Evolutionary conservation across 1,139 yeast species (phyloP).

Genomic region (Lipomyces yarrowii): DNA sequence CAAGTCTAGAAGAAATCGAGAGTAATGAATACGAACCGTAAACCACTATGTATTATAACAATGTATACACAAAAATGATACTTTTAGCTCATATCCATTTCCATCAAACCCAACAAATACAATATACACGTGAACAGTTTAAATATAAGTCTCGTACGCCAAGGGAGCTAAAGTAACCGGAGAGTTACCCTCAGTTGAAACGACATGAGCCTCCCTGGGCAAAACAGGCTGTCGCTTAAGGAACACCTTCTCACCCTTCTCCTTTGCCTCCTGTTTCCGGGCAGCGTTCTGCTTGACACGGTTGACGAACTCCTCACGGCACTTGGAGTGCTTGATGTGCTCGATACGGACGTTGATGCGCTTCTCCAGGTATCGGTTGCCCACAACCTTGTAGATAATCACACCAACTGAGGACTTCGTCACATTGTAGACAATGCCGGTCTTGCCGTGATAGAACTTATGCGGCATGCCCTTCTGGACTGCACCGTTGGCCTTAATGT

Average conservation of each 20-base stretch:
- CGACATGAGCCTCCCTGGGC: slow-evolving; percentile 91
- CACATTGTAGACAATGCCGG: slow-evolving; percentile 98
- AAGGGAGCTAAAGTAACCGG: slow-evolving; percentile 99
- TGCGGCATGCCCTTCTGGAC: slow-evolving; percentile 99
- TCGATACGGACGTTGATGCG: slow-evolving; percentile 98
- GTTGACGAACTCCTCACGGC: slow-evolving; percentile 98
- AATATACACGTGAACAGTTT: slow-evolving; percentile 37
- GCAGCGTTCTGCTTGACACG: slow-evolving; percentile 98
- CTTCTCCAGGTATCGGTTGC: slow-evolving; percentile 98
- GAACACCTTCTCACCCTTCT: slow-evolving; percentile 82
- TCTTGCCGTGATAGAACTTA: slow-evolving; percentile 99
- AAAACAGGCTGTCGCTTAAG: slow-evolving; percentile 98
- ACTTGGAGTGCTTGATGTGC: slow-evolving; percentile 99
- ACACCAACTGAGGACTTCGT: slow-evolving; percentile 99
- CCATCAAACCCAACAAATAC: slow-evolving; percentile 5
- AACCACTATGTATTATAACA: not conserved
- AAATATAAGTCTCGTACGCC: slow-evolving; percentile 99
- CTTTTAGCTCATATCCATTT: not conserved
- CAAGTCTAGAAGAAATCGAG: not conserved
- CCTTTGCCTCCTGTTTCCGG: slow-evolving; percentile 92
- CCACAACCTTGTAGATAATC: slow-evolving; percentile 96
- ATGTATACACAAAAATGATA: not conserved
- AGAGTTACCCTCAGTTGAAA: slow-evolving; percentile 73
- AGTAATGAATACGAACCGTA: not conserved
- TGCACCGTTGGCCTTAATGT: slow-evolving; percentile 96